Percentiles rank a stretch among this genome's conserved stretches.
phyloP scores from a whole-genome alignment of 1,284 basidiomycete species.

The Somion occarium region DNA sequence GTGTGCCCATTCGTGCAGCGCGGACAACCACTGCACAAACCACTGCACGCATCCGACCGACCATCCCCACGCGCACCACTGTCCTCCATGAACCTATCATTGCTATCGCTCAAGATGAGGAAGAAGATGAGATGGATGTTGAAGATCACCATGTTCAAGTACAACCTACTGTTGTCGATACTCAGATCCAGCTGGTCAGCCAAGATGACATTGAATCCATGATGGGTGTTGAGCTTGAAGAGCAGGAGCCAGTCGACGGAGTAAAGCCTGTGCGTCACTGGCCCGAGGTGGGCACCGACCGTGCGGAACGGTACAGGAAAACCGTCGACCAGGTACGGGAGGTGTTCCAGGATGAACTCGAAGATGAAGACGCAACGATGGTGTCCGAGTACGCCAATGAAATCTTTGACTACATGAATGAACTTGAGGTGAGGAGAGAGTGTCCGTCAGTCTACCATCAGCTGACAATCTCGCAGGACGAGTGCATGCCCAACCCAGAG shows the following conservation, averaged over 20 bases:
- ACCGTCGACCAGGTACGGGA: conserved; percentile 68
- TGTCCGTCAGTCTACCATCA: background rate
- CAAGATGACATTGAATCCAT: conserved; percentile 59
- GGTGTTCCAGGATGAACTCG: conserved; percentile 75
- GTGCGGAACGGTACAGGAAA: conserved; percentile 48
- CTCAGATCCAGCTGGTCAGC: conserved; percentile 35
- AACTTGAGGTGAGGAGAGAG: conserved; percentile 68
- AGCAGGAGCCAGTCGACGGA: conserved; percentile 19
- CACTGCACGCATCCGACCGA: conserved; percentile 24
- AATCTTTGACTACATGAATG: conserved; percentile 95
- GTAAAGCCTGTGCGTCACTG: conserved; percentile 49
- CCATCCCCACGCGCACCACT: conserved; percentile 26
- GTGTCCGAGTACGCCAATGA: conserved; percentile 97
- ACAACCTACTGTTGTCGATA: conserved; percentile 35
- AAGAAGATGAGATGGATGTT: conserved; percentile 17
- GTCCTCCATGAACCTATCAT: conserved; percentile 6
- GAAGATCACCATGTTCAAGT: conserved; percentile 44
- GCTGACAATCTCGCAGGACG: conserved; percentile 45
- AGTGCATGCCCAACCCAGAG: conserved; percentile 87
- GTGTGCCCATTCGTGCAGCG: conserved; percentile 58
- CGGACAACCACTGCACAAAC: conserved; percentile 30
- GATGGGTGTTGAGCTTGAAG: conserved; percentile 38
- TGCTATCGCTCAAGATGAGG: conserved; percentile 11
- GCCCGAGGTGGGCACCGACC: conserved; percentile 65
- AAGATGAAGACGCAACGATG: conserved; percentile 93